These are phyloP conservation scores for Coemansia sp. DNA, from an alignment of 192 early-diverging fungal genomes.

Conservation along the genomic window DNA sequence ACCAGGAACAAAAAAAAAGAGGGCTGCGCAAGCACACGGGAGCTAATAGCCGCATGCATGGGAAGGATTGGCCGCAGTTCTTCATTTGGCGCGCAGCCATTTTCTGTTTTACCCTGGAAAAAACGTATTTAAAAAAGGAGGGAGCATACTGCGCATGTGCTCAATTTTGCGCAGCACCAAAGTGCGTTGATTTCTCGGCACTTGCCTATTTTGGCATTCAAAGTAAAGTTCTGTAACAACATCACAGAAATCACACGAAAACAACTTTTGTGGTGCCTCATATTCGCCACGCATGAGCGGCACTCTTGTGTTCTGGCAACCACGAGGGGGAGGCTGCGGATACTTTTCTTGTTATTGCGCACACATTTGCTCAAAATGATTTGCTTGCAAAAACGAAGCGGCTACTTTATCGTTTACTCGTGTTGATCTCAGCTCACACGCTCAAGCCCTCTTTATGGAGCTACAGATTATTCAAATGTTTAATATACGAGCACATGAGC, in stretches of 20 bases:
- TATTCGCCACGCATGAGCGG: background rate
- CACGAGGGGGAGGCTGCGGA: background rate
- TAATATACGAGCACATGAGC: no score
- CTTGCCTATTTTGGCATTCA: background rate
- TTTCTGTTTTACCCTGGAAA: background rate
- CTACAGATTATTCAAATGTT: no score
- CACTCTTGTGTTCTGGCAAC: no score
- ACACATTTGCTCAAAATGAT: background rate
- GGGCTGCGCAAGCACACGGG: no score
- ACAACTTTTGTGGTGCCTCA: background rate
- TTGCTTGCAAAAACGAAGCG: no score
- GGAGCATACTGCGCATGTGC: background rate
- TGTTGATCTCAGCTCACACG: no score
- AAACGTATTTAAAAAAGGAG: background rate
- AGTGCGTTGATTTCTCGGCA: constrained; percentile 7
- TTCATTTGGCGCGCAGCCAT: background rate
- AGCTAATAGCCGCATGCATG: constrained; percentile 1
- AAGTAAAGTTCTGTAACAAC: background rate
- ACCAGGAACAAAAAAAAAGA: no score
- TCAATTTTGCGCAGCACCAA: background rate
- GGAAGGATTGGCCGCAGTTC: background rate
- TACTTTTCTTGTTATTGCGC: background rate
- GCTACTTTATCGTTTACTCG: no score
- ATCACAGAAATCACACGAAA: constrained; percentile 2
- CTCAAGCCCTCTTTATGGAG: no score